Conservation (phyloP, 208 protist genomes). For the Leishmania tarentolae region DNA sequence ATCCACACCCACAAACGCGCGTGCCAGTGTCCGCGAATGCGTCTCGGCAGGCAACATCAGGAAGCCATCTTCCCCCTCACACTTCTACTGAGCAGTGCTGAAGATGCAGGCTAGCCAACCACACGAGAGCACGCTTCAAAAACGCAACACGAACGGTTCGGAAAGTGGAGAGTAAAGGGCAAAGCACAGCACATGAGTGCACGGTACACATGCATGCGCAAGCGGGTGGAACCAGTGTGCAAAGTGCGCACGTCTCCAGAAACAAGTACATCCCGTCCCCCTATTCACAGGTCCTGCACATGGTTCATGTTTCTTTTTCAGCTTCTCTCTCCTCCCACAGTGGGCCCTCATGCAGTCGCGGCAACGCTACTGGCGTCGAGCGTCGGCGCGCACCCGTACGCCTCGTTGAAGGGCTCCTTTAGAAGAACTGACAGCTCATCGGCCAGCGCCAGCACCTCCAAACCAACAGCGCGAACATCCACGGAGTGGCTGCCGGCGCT, state of each 20-base stretch:
- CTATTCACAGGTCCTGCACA: background rate
- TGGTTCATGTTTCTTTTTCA: background rate
- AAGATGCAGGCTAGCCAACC: background rate
- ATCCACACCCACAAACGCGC: no score
- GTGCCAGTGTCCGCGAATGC: background rate
- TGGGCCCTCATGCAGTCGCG: background rate
- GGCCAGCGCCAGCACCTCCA: slow-evolving; percentile 68
- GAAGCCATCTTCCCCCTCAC: background rate
- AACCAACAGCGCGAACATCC: slow-evolving; percentile 70
- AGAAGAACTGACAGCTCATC: slow-evolving; percentile 47
- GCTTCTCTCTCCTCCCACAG: background rate
- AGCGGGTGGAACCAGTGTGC: background rate
- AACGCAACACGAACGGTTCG: background rate
- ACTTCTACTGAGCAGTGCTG: background rate
- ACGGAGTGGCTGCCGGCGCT: slow-evolving; percentile 49
- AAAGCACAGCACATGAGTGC: background rate
- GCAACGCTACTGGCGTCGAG: background rate
- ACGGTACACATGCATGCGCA: background rate
- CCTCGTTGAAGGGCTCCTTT: slow-evolving; percentile 58
- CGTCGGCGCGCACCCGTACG: slow-evolving; percentile 36
- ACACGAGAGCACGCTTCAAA: no score
- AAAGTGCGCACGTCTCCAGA: background rate
- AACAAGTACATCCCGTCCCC: background rate
- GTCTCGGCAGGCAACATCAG: background rate
- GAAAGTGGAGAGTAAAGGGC: background rate